Base-by-base conservation (phyloP, 108 stramenopile genomes). In the Nitzschia sp. region DNA sequence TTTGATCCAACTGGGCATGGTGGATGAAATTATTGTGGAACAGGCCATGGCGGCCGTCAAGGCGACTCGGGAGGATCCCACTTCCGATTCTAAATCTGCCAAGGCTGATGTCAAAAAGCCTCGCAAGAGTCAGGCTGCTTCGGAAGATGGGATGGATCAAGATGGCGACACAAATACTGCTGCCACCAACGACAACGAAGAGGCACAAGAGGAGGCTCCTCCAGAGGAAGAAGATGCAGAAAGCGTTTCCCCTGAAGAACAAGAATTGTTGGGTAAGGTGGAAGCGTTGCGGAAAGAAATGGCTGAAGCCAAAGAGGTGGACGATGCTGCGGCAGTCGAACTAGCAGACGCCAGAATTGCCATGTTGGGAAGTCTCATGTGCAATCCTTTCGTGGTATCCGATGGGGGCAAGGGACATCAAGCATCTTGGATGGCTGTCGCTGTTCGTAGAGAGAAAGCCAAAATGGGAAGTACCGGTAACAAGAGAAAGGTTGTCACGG, bases 381-480 rank as follows among this genome's bases (percentile, higher is more conserved):
- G 72, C 51, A 93, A 93, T 51, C 92, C 89, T 17, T 93, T 93
- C 34, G 60, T 61, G 22, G 75, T 75, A 20, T 50, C 56, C 10
- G 72, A 80, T 12, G 64, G 69, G 20, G 53, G 74, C 22, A 67
- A 69, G 26, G 46, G 84, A 8, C 75, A 85, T 41, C 85, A 87
- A 59, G 53, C 53, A 53, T 71, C 80, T 17, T 89, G 85, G 83
- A 66, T 92, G 71, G 70, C 80, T 10, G 82, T 78, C 10, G 86
- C 87, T 10, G 78, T 93, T 1, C 81, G 84, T 39, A 90, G 82
- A 62, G 89, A 90, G 58, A 88, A 82, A 56, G 53, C 86, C 14
- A 86, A 83, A 69, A 93, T 93, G 92, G 89, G 87, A 56, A 84
- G 84, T 57, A 92, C 88, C 10, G 91, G 91, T 0, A 93, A 89